phyloP scores from a whole-genome alignment of 495 filamentous ascomycete species.

The Neurospora sp. region DNA sequence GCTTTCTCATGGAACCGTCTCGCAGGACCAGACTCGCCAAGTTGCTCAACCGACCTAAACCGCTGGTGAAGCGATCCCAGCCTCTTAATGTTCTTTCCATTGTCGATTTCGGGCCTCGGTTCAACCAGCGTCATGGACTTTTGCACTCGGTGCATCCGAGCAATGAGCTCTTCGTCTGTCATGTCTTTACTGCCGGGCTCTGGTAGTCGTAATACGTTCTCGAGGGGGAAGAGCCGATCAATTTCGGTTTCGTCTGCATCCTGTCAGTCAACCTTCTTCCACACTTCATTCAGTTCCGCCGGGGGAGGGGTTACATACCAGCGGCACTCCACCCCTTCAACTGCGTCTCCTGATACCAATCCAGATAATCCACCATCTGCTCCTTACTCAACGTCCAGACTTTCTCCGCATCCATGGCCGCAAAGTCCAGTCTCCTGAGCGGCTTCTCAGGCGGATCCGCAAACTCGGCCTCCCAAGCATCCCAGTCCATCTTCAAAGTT shows the following conservation, averaged over 20 bases:
- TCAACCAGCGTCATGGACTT: slow-evolving; percentile 9
- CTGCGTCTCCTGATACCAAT: slow-evolving; percentile 80
- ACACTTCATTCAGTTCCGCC: too few species aligned
- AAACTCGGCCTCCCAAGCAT: slow-evolving; percentile 52
- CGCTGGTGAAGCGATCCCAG: slow-evolving; percentile 9
- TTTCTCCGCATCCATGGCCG: slow-evolving; percentile 52
- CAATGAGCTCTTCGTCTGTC: slow-evolving; percentile 19
- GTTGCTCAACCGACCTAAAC: slow-evolving; percentile 11
- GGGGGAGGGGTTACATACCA: slow-evolving; percentile 19
- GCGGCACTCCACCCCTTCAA: slow-evolving; percentile 32
- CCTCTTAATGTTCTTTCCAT: not conserved
- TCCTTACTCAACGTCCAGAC: slow-evolving; percentile 55
- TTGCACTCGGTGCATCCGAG: slow-evolving; percentile 10
- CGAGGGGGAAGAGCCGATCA: slow-evolving; percentile 36
- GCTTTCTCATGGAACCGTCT: slow-evolving; percentile 20
- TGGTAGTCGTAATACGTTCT: slow-evolving; percentile 6
- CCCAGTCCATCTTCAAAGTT: slow-evolving; percentile 58
- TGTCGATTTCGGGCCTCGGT: not conserved
- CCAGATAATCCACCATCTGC: slow-evolving; percentile 73
- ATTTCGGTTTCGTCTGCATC: slow-evolving; percentile 25
- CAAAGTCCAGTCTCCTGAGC: slow-evolving; percentile 10
- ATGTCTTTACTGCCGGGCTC: slow-evolving; percentile 15
- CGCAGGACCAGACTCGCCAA: slow-evolving; percentile 5
- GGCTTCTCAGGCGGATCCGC: slow-evolving; percentile 17
- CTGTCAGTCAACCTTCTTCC: too few species aligned